Percentiles rank a stretch among this genome's conserved stretches.
Evolutionary conservation across 192 early-diverging fungal genomes (phyloP).

Genomic region (Coemansia sp.): DNA sequence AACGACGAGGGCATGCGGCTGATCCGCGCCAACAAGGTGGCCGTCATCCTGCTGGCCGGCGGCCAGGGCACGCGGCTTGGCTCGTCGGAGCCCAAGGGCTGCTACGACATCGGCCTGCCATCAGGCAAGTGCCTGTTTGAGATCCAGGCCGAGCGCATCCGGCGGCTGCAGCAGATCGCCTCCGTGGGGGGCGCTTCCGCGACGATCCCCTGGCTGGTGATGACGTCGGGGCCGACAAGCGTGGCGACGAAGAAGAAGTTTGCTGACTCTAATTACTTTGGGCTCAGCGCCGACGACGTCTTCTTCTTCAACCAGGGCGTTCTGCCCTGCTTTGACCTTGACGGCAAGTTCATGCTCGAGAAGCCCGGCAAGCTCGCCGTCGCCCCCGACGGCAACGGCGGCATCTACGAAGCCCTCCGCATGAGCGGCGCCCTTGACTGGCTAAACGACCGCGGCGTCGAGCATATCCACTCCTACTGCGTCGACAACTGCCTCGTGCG

Average conservation of each 20-base stretch:
- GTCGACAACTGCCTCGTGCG: conserved; percentile 98
- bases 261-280: conserved; percentile 83
- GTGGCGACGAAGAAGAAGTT: conserved; percentile 78
- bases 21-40: conserved; percentile 88
- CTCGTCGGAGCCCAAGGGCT: conserved; percentile 85
- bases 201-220: conserved; percentile 96
- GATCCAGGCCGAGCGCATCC: conserved; percentile 93
- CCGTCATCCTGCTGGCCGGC: conserved; percentile 91
- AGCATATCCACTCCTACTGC: conserved; percentile 92
- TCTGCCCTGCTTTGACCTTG: conserved; percentile 86
- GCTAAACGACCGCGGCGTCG: conserved; percentile 78
- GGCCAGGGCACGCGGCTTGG: conserved; percentile 86
- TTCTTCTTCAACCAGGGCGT: conserved; percentile 97
- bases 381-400: conserved; percentile 90
- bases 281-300: conserved; percentile 79
- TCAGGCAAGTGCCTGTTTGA: conserved; percentile 89
- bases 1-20: conserved; percentile 68
- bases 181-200: conserved; percentile 31
- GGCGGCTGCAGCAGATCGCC: conserved; percentile 75
- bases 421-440: conserved; percentile 78
- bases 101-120: conserved; percentile 91
- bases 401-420: conserved; percentile 92
- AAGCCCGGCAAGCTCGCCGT: conserved; percentile 71
- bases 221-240: conserved; percentile 95
- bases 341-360: conserved; percentile 95